Base-by-base conservation (phyloP, 345 rosid genomes). In the Trapa incisa region DNA sequence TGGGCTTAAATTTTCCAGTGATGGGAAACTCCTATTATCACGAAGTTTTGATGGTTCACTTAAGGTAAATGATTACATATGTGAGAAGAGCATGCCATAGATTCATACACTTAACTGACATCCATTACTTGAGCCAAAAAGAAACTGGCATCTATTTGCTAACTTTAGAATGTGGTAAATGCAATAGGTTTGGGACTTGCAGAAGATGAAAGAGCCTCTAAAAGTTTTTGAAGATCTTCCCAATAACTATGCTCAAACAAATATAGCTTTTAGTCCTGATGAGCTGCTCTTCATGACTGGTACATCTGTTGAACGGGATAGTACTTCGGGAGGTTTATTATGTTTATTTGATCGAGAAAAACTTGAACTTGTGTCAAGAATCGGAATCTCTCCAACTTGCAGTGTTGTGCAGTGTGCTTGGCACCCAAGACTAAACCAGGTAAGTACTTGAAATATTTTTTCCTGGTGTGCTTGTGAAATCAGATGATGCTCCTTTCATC, bases 351-450 rank as follows among this genome's bases (percentile, higher is more conserved):
- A 94, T 73, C 79, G 89, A 35, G 71, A 76, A 56, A 91, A 91
- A 80, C 96, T 91, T 47, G 96, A 94, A 78, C 87, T 94, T 71
- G 89, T 94, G 74, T 88, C 91, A 61, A 86, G 84, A 77, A 85
- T 91, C 66, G 99, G 97, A 36, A 83, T 94, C 68, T 89, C 99
- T 61, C 87, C 88, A 11, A 86, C 89, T 74, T 75, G 78, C 74
- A 94, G 96, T 70, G 99, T 94, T 48, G 96, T 91, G 71, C 96
- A 85, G 68, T 91, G 99, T 70, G 79, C 80, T 56, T 94, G 99
- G 97, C 97, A 94, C 75, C 89, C 96, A 43, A 91, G 83, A 81
- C 76, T 91, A 76, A 91, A 94, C 82, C 99, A 94, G 96, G 97
- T 91, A 85, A 67, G 60, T 65, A 45, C 33, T 67, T 29, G 37